A percentile compares a stretch with the other conserved stretches of the same genome.
Evolutionary conservation across 768 basidiomycete species (phyloP).

Genomic region (Termitomyces sp.): DNA sequence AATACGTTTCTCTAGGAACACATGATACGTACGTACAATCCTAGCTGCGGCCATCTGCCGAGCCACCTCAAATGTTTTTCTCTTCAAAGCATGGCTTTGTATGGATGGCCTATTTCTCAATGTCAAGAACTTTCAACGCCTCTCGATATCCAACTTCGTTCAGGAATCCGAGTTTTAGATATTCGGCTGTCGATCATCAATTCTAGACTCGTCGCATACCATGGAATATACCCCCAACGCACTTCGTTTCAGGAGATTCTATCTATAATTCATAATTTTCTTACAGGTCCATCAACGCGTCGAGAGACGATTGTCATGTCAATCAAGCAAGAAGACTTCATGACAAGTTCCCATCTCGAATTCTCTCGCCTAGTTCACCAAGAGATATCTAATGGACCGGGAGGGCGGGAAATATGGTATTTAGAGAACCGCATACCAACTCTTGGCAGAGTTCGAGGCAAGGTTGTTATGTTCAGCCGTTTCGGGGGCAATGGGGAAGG

Average conservation of each 20-base stretch:
- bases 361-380: slow-evolving; percentile 66
- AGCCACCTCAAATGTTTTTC: not conserved
- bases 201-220: slow-evolving; percentile 67
- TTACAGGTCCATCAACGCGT: slow-evolving; percentile 47
- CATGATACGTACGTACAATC: slow-evolving; percentile 56
- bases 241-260: slow-evolving; percentile 67
- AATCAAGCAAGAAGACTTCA: slow-evolving; percentile 82
- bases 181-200: slow-evolving; percentile 69
- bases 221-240: slow-evolving; percentile 68
- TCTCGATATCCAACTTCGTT: slow-evolving; percentile 61
- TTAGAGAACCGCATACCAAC: slow-evolving; percentile 74
- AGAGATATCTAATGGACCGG: slow-evolving; percentile 54
- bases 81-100: slow-evolving; percentile 63
- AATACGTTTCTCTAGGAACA: slow-evolving; percentile 35
- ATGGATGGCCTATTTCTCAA: slow-evolving; percentile 83
- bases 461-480: slow-evolving; percentile 78
- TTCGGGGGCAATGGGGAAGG: slow-evolving; percentile 67
- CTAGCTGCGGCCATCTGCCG: not conserved
- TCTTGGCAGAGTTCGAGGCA: slow-evolving; percentile 82
- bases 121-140: slow-evolving; percentile 68
- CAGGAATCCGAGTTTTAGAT: slow-evolving; percentile 80
- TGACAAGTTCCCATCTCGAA: slow-evolving; percentile 30
- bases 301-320: slow-evolving; percentile 81
- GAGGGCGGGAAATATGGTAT: slow-evolving; percentile 67
- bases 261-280: slow-evolving; percentile 52